A percentile compares a stretch with the other conserved stretches of the same genome.
Evolutionary conservation across 2,329 filamentous ascomycete species (phyloP).

Genomic region (Aspergillus pseudoterreus): DNA sequence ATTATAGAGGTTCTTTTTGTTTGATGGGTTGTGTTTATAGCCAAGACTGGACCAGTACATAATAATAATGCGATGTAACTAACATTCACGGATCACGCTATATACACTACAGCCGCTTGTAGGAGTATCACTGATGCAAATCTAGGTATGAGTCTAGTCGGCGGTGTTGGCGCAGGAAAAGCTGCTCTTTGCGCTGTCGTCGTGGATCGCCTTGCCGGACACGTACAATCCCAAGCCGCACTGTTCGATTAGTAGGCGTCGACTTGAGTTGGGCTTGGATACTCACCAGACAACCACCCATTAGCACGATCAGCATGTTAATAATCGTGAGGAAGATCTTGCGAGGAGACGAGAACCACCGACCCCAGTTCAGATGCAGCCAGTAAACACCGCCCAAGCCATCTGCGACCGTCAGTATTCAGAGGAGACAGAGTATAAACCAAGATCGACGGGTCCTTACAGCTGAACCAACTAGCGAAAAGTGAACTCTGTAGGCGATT

Average conservation of each 20-base stretch:
- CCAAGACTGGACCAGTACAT: not conserved
- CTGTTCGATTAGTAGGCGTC: constrained; percentile 3
- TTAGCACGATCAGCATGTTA: constrained; percentile 41
- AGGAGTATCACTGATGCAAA: not conserved
- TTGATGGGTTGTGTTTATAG: not conserved
- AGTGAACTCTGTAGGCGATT: constrained; percentile 41
- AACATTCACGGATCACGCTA: not conserved
- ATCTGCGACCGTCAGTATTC: constrained; percentile 13
- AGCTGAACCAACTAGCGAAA: constrained; percentile 64
- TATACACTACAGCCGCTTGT: not conserved
- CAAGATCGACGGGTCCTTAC: constrained; percentile 1
- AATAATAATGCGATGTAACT: not conserved
- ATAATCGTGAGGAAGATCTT: constrained; percentile 46
- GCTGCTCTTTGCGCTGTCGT: constrained; percentile 29
- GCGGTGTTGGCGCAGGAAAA: constrained; percentile 39
- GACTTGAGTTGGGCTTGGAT: not conserved
- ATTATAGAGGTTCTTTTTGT: not conserved
- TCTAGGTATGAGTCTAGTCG: not conserved
- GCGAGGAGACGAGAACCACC: constrained; percentile 37
- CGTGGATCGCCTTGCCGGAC: constrained; percentile 33
- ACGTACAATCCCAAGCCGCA: constrained; percentile 37
- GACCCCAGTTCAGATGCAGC: constrained; percentile 46
- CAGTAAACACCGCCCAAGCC: constrained; percentile 45
- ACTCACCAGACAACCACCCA: constrained; percentile 27
- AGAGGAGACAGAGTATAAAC: not conserved